phyloP scores from a whole-genome alignment of 306 rosid genomes.

The Gynostemma pentaphyllum region DNA sequence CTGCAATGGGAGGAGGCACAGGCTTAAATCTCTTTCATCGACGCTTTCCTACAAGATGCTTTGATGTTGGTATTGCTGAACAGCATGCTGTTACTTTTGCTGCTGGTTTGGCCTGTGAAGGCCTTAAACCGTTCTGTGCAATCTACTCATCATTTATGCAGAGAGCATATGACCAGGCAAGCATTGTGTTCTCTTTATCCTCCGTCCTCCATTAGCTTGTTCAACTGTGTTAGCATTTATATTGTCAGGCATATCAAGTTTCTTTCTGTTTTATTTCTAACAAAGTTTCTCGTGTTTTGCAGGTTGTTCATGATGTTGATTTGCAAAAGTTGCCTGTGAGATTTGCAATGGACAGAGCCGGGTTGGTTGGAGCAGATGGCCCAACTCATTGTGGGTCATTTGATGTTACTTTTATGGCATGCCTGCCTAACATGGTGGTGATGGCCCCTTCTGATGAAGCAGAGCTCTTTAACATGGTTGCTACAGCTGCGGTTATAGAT shows the following conservation, averaged over 20 bases:
- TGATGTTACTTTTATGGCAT: constrained; percentile 94
- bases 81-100: constrained; percentile 99
- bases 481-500: constrained; percentile 81
- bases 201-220: background rate
- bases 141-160: constrained; percentile 95
- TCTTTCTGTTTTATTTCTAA: background rate
- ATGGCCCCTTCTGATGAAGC: constrained; percentile 97
- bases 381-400: constrained; percentile 85
- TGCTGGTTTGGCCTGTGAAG: constrained; percentile 92
- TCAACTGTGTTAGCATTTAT: no score
- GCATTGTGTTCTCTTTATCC: background rate
- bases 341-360: constrained; percentile 98
- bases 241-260: background rate
- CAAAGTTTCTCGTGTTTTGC: constrained; percentile 1
- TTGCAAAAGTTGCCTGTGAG: constrained; percentile 86
- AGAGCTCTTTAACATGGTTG: constrained; percentile 94
- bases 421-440: constrained; percentile 98
- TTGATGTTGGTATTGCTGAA: constrained; percentile 95
- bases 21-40: constrained; percentile 91
- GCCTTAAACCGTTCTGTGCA: constrained; percentile 84
- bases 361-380: constrained; percentile 95
- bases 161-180: constrained; percentile 93
- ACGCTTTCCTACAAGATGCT: constrained; percentile 84
- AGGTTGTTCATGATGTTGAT: constrained; percentile 98
- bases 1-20: constrained; percentile 99